Base-by-base conservation (phyloP, 345 rosid species). In the Lenwebbia sp. region DNA sequence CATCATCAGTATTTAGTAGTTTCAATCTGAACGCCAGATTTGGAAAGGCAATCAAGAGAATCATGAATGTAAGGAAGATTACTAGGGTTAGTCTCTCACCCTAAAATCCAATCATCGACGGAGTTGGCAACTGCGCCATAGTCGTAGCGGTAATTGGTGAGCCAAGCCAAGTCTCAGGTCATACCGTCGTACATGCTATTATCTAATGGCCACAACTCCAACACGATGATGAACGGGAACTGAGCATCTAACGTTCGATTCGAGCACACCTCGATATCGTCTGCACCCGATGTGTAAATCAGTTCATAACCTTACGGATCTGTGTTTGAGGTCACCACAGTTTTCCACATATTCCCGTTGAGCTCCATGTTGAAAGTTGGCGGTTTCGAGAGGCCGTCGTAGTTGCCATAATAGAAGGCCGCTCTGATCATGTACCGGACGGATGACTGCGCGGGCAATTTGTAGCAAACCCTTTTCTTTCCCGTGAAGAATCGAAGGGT, bases 401-500 rank as follows among this genome's bases (percentile, higher is more conserved):
- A 88, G 84, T 89, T 86, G 22, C 87, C 89, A 51, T 85, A 88
- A 84, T 58, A 82, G 83, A 88, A 90, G 28, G 85, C 87, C n/a
- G 89, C 90, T 11, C 86, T 58, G 83, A 89, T 84, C 14, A 86
- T 85, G 83, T 86, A 85, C 7, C 84, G 82, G 3, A 21, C 21
- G 30, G 85, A 55, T 21, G 75, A 47, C 25, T 50, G 13, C 0
- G 78, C 13, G 3, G 89, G 90, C 13, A 89, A 23, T 3, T 40
- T 82, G 88, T 86, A 89, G 33, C 90, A 90, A 75, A 85, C 83
- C 56, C 57, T 84, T 28, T 55, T 84, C 28, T 49, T 55, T 21
- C 86, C 60, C 9, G 87, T 86, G 83, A 89, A 88, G 84, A 83
- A 84, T n/a, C 88, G 84, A 56, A 88, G 89, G 10, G 87, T 85